phyloP scores from a whole-genome alignment of 129 eudicot genomes.

The Scalesia atractyloides region DNA sequence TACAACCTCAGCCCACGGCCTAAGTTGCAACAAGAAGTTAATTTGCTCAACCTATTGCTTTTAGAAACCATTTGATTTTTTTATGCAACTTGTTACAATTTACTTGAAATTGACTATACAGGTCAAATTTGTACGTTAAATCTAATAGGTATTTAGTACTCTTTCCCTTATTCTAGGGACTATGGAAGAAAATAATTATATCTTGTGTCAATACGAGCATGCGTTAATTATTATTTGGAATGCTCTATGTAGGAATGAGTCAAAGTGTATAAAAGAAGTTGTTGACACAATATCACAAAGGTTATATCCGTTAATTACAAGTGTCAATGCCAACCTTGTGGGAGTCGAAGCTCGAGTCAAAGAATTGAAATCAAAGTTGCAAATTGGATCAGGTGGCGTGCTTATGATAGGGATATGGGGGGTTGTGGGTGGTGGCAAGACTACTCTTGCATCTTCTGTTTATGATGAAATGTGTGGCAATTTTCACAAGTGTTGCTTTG shows the following conservation, averaged over 20 bases:
- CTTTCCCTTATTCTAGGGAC: too few relatives aligned
- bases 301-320: neutral
- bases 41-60: too few relatives aligned
- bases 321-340: neutral
- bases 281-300: neutral
- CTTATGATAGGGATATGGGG: conserved; percentile 18
- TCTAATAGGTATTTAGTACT: too few relatives aligned
- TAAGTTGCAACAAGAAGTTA: too few relatives aligned
- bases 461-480: neutral
- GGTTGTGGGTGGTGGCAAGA: conserved; percentile 19
- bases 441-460: conserved; percentile 14
- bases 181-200: too few relatives aligned
- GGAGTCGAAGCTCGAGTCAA: conserved; percentile 1
- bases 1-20: too few relatives aligned
- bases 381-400: neutral
- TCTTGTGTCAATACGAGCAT: too few relatives aligned
- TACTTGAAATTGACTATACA: too few relatives aligned
- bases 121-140: too few relatives aligned
- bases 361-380: neutral
- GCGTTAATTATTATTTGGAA: too few relatives aligned
- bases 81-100: too few relatives aligned
- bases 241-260: conserved; percentile 1
- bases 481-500: neutral
- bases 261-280: neutral
- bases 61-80: too few relatives aligned